A percentile compares a stretch with the other conserved stretches of the same genome.
These are phyloP conservation scores for Coprinopsis strossmayeri DNA, from an alignment of 768 basidiomycete genomes.

Conservation along the genomic window DNA sequence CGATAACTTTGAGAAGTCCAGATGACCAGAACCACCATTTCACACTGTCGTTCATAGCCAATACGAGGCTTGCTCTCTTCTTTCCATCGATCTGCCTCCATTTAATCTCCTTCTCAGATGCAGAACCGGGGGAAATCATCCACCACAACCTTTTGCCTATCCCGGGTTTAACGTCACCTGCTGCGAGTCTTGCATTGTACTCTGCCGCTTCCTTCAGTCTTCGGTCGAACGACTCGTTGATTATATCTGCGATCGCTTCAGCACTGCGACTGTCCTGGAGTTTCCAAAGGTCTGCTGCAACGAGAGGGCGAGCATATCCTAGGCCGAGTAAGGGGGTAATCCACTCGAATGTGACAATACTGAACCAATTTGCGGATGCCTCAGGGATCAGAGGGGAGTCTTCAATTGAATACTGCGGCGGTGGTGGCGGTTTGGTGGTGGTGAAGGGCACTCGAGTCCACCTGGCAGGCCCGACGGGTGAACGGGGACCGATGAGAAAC, in stretches of 20 bases:
- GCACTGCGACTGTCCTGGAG: slow-evolving; percentile 60
- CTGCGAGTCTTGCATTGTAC: slow-evolving; percentile 66
- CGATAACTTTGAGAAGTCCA: slow-evolving; percentile 52
- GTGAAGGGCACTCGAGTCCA: slow-evolving; percentile 34
- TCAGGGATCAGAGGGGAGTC: slow-evolving; percentile 64
- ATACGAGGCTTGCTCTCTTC: slow-evolving; percentile 52
- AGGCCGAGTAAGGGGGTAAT: slow-evolving; percentile 63
- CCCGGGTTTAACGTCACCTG: slow-evolving; percentile 55
- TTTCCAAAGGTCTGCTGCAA: slow-evolving; percentile 76
- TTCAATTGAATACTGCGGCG: slow-evolving; percentile 47
- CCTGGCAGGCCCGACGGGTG: slow-evolving; percentile 10
- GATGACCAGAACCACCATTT: slow-evolving; percentile 75
- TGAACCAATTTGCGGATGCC: slow-evolving; percentile 51
- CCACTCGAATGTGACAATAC: slow-evolving; percentile 67
- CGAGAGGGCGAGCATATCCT: slow-evolving; percentile 77
- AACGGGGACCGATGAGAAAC: background rate
- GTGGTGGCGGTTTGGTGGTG: slow-evolving; percentile 30
- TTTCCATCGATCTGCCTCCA: slow-evolving; percentile 64
- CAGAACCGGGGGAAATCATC: slow-evolving; percentile 44
- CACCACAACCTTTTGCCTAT: slow-evolving; percentile 49
- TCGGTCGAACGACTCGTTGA: slow-evolving; percentile 57
- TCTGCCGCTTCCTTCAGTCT: slow-evolving; percentile 49
- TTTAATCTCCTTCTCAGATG: slow-evolving; percentile 47
- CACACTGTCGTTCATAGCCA: slow-evolving; percentile 73
- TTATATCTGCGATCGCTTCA: slow-evolving; percentile 50